Percentiles rank a stretch among this genome's conserved stretches.
Evolutionary conservation across 1,284 basidiomycete species (phyloP).

Genomic region (Pseudozyma hubeiensis): DNA sequence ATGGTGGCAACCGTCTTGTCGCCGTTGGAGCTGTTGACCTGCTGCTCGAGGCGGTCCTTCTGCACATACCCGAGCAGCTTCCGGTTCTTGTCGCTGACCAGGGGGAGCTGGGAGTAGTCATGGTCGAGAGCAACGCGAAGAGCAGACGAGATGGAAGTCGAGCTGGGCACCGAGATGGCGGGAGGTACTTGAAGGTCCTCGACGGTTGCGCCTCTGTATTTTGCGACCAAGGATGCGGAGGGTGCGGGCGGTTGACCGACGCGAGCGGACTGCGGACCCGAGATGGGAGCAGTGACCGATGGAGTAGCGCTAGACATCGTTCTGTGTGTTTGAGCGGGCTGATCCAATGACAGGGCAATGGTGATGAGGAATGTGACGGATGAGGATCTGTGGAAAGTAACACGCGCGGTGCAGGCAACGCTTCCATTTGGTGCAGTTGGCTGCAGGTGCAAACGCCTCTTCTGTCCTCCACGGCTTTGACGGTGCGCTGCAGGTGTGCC

Average conservation of each 20-base stretch:
- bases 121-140: conserved; percentile 60
- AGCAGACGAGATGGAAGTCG: conserved; percentile 43
- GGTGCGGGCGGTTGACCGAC: conserved; percentile 49
- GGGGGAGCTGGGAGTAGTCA: conserved; percentile 63
- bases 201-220: conserved; percentile 61
- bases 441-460: background rate
- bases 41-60: conserved; percentile 52
- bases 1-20: conserved; percentile 45
- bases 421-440: no score
- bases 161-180: conserved; percentile 57
- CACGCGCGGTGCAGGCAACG: conserved; percentile 9
- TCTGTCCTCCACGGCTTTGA: conserved; percentile 18
- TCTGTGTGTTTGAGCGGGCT: background rate
- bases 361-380: conserved; percentile 4
- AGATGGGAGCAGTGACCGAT: conserved; percentile 55
- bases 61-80: conserved; percentile 63
- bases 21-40: conserved; percentile 38
- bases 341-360: no score
- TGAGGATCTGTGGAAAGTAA: conserved; percentile 7
- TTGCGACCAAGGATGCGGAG: conserved; percentile 44
- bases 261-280: conserved; percentile 51
- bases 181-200: conserved; percentile 63
- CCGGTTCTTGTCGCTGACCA: conserved; percentile 54
- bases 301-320: conserved; percentile 35
- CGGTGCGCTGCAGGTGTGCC: conserved; percentile 1